phyloP scores from a whole-genome alignment of 371 early-diverging fungal species.

The Saksenaea oblongispora region DNA sequence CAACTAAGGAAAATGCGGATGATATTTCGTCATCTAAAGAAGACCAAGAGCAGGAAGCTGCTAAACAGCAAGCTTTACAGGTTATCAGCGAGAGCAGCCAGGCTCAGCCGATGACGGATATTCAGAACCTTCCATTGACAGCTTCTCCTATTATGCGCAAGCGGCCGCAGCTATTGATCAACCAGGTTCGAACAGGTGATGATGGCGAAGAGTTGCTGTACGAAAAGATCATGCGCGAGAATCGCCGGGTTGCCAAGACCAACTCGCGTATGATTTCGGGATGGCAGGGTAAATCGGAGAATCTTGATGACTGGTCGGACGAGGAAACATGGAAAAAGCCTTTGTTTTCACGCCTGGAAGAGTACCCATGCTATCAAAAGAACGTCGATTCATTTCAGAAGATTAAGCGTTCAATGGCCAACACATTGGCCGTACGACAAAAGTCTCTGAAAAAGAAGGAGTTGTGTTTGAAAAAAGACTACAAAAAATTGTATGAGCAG shows the following conservation, averaged over 20 bases:
- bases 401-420: constrained; percentile 25
- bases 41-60: constrained; percentile 31
- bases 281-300: constrained; percentile 35
- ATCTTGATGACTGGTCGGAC: constrained; percentile 42
- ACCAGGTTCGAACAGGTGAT: constrained; percentile 39
- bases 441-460: constrained; percentile 32
- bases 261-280: constrained; percentile 46
- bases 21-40: constrained; percentile 18
- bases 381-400: constrained; percentile 34
- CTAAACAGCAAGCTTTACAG: constrained; percentile 44
- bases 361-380: constrained; percentile 67
- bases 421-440: constrained; percentile 20
- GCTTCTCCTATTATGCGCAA: constrained; percentile 39
- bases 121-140: constrained; percentile 22
- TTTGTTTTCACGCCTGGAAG: constrained; percentile 43
- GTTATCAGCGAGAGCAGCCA: constrained; percentile 35
- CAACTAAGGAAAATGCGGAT: constrained; percentile 10
- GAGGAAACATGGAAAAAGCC: constrained; percentile 41
- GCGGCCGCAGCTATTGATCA: constrained; percentile 46
- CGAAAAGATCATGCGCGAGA: constrained; percentile 60
- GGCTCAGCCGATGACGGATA: constrained; percentile 21
- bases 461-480: constrained; percentile 36
- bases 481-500: constrained; percentile 32
- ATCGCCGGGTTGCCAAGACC: constrained; percentile 55
- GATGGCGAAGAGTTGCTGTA: constrained; percentile 47